These are phyloP conservation scores for Clonostachys solani DNA, from an alignment of 2,329 filamentous ascomycete species.

Conservation along the genomic window DNA sequence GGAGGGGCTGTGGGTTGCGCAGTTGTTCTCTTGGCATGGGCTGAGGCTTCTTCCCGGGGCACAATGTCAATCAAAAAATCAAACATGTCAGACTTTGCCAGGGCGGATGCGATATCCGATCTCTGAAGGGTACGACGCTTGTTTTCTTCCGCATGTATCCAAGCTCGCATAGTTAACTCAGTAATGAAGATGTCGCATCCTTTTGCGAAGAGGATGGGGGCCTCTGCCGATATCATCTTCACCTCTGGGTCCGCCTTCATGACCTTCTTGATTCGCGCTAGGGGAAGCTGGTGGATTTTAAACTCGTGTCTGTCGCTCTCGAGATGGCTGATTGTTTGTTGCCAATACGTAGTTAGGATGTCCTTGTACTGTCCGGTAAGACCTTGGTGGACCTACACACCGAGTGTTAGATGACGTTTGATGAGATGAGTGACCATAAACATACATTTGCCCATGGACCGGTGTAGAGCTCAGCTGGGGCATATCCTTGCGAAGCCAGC, in stretches of 20 bases:
- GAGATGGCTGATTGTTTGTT: constrained; percentile 93
- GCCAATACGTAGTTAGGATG: constrained; percentile 98
- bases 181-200: constrained; percentile 99
- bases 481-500: constrained; percentile 84
- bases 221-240: constrained; percentile 99
- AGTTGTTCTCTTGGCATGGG: constrained; percentile 73
- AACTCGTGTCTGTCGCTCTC: constrained; percentile 97
- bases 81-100: constrained; percentile 99
- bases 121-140: constrained; percentile 93
- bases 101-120: constrained; percentile 91
- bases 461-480: constrained; percentile 89
- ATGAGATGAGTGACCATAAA: constrained; percentile 5
- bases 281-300: constrained; percentile 92
- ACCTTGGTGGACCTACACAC: constrained; percentile 81
- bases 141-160: constrained; percentile 99
- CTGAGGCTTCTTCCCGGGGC: constrained; percentile 85
- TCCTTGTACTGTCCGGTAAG: constrained; percentile 90
- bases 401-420: neutral
- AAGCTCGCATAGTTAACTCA: constrained; percentile 97
- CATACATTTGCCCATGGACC: constrained; percentile 92
- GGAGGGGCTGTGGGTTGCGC: constrained; percentile 39
- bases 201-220: constrained; percentile 96
- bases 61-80: constrained; percentile 99
- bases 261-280: constrained; percentile 99
- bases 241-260: constrained; percentile 99